Evolutionary conservation across 1,284 basidiomycete genomes (phyloP).

Genomic region (Ceratobasidium sp.): DNA sequence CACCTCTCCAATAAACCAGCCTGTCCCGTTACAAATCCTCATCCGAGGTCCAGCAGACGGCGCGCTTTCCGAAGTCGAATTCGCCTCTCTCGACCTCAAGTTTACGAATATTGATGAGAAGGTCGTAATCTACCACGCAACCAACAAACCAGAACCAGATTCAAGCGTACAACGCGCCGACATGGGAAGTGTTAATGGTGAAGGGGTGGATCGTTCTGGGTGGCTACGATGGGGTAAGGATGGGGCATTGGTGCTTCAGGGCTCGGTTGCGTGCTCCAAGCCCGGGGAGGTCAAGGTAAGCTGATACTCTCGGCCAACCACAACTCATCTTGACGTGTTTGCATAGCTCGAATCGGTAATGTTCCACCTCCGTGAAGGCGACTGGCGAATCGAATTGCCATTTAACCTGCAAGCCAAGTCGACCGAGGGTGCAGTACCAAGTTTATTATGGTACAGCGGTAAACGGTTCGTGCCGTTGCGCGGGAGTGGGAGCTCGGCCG

Average conservation of each 20-base stretch:
- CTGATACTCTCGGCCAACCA: constrained; percentile 27
- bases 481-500: constrained; percentile 61
- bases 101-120: constrained; percentile 63
- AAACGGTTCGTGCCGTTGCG: constrained; percentile 63
- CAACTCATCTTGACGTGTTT: neutral
- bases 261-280: constrained; percentile 61
- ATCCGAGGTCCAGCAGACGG: constrained; percentile 63
- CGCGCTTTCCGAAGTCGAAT: constrained; percentile 65
- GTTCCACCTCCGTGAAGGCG: constrained; percentile 64
- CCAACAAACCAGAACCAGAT: constrained; percentile 43
- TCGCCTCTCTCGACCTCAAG: constrained; percentile 67
- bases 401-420: constrained; percentile 57
- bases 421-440: constrained; percentile 64
- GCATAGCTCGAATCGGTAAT: constrained; percentile 54
- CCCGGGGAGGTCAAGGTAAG: constrained; percentile 60
- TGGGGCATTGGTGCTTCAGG: constrained; percentile 65
- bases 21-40: constrained; percentile 76
- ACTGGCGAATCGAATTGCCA: constrained; percentile 73
- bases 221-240: constrained; percentile 68
- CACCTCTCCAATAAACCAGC: constrained; percentile 66
- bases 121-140: constrained; percentile 62
- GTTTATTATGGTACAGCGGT: constrained; percentile 61
- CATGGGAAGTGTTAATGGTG: constrained; percentile 56
- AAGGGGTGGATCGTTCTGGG: constrained; percentile 51
- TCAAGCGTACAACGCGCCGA: constrained; percentile 54